Base-by-base conservation (phyloP, 192 early-diverging fungal species). In the Chytriomyces confervae region DNA sequence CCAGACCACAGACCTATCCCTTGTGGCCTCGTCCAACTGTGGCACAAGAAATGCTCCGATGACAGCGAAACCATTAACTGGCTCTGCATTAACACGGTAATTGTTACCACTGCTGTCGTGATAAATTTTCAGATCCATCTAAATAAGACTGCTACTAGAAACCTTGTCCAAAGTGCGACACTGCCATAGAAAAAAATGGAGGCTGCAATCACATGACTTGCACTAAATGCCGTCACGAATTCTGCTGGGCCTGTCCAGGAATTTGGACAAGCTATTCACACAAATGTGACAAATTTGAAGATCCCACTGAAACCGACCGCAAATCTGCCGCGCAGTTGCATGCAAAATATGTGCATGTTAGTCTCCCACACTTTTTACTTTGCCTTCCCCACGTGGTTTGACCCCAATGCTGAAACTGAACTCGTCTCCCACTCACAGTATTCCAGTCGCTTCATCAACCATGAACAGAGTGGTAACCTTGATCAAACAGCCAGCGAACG, bases 121-220 rank as follows among this genome's bases (percentile, higher is more conserved):
- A 65, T 13, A 13, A 18, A 11, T 27, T 8, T 27, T 27, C 27
- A 27, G 46, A 47, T 57, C 53, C 1, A 18, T 27, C 24, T 27
- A 44, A 44, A n/a, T 45, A 47, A 18, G n/a, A 3, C 4, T 49
- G 13, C 48, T 3, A 46, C 8, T 50, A 72, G 71, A 97, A 98
- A 80, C 95, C 97, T 78, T 99, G 98, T 83, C 81, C 91, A 36
- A 94, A 95, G 83, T 99, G 98, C 85, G 85, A 90, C 69, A 89
- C 94, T 7, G 96, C 93, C 0, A 98, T 99, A 75, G 98, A 99
- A 82, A 99, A 99, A 87, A 99, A 99, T 82, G 98, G 98, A 68
- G 98, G 98, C 8, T 99, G 98, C 86, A 99, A 98, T 83, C 98
- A 99, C 79, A 99, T 99, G 98, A 97, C 94, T 1, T 99, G 98